Evolutionary conservation across 805 yeast species (phyloP).

Genomic region (Schizosaccharomyces cryophilus): DNA sequence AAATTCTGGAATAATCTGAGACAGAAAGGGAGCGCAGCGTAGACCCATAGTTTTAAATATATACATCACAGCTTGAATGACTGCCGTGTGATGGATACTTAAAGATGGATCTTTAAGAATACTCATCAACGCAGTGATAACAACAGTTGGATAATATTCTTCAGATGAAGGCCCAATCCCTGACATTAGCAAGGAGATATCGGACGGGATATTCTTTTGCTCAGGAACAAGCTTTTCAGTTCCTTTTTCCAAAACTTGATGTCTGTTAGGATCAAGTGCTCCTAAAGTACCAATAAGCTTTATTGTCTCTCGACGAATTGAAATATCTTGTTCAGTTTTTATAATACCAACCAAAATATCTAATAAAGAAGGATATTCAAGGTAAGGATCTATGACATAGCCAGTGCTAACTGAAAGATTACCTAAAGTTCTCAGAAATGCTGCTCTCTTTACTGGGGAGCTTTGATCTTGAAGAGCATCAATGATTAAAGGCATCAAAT

Average conservation of each 20-base stretch:
- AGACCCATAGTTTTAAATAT: constrained; percentile 74
- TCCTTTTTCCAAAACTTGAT: constrained; percentile 67
- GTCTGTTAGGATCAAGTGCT: constrained; percentile 89
- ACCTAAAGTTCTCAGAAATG: constrained; percentile 69
- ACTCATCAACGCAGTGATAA: constrained; percentile 59
- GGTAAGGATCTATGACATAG: constrained; percentile 75
- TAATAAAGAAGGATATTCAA: constrained; percentile 74
- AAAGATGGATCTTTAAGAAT: constrained; percentile 67
- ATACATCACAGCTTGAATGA: constrained; percentile 79
- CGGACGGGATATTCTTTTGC: constrained; percentile 73
- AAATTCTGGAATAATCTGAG: constrained; percentile 71
- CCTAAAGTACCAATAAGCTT: constrained; percentile 78
- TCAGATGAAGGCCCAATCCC: constrained; percentile 80
- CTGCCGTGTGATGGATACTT: constrained; percentile 67
- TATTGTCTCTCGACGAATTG: constrained; percentile 67
- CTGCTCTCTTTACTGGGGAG: constrained; percentile 64
- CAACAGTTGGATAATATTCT: constrained; percentile 89
- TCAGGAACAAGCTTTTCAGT: constrained; percentile 25
- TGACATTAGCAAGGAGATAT: constrained; percentile 69
- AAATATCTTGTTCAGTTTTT: constrained; percentile 51
- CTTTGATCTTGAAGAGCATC: constrained; percentile 83
- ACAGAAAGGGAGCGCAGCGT: constrained; percentile 71
- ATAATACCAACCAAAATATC: constrained; percentile 61
- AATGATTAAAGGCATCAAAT: constrained; percentile 65
- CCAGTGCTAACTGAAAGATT: constrained; percentile 79